phyloP scores from a whole-genome alignment of 2,329 filamentous ascomycete species.

The Aspergillus japonicus region DNA sequence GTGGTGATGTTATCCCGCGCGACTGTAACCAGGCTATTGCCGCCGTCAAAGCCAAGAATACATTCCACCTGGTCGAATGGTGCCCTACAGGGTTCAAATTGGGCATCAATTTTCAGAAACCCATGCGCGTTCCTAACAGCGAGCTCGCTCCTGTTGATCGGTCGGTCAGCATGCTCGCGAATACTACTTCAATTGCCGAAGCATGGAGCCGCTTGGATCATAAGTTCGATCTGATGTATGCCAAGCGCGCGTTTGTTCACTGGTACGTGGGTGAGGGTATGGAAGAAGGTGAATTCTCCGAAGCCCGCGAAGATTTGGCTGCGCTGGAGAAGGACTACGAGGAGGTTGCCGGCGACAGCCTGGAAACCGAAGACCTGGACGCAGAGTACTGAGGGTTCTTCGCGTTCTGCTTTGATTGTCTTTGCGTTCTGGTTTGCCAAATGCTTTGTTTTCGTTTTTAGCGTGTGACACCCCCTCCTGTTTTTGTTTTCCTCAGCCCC shows the following conservation, averaged over 20 bases:
- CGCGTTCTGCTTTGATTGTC: slow-evolving; percentile 10
- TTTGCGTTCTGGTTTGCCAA: slow-evolving; percentile 21
- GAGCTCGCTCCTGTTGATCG: slow-evolving; percentile 57
- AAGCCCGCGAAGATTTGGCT: slow-evolving; percentile 81
- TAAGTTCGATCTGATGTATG: slow-evolving; percentile 71
- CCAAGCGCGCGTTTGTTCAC: slow-evolving; percentile 68
- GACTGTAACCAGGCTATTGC: slow-evolving; percentile 61
- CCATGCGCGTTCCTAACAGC: slow-evolving; percentile 52
- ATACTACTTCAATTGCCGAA: slow-evolving; percentile 66
- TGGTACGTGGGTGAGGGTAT: slow-evolving; percentile 85
- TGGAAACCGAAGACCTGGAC: slow-evolving; percentile 57
- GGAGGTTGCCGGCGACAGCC: slow-evolving; percentile 72
- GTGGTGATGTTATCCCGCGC: slow-evolving; percentile 63
- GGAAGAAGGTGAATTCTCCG: slow-evolving; percentile 88
- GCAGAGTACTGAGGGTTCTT: slow-evolving; percentile 32
- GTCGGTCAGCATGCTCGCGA: slow-evolving; percentile 62
- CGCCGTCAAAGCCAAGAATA: slow-evolving; percentile 62
- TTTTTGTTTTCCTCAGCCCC: slow-evolving; percentile 22
- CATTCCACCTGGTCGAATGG: slow-evolving; percentile 68
- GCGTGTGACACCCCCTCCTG: slow-evolving; percentile 27
- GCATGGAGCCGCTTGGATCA: slow-evolving; percentile 64
- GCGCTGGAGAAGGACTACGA: slow-evolving; percentile 85
- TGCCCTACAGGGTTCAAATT: slow-evolving; percentile 69
- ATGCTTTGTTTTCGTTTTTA: slow-evolving; percentile 14
- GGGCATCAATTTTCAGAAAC: slow-evolving; percentile 66